Evolutionary conservation across 441 rosid species (phyloP).

Genomic region (Corymbia calophylla): DNA sequence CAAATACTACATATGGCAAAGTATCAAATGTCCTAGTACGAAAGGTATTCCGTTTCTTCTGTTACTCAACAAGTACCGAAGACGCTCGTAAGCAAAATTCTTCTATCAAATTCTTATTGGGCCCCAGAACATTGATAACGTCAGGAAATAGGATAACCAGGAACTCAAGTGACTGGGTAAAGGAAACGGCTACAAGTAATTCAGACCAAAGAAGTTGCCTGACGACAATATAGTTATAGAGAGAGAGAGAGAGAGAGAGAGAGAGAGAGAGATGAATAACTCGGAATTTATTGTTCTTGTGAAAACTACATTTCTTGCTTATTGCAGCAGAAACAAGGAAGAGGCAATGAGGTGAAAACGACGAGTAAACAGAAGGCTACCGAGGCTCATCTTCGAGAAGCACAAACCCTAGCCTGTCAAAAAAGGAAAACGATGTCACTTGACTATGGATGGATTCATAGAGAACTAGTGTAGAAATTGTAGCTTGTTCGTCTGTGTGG

Average conservation of each 20-base stretch:
- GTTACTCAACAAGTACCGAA: neutral
- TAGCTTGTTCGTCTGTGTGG: neutral
- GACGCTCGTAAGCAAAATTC: neutral
- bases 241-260: neutral
- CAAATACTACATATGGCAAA: neutral
- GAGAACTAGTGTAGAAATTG: neutral
- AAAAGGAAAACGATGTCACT: neutral
- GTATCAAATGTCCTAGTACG: neutral
- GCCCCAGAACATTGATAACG: neutral
- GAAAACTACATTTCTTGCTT: neutral
- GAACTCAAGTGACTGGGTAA: neutral
- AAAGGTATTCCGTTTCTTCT: neutral
- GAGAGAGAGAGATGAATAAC: neutral
- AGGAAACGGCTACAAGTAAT: neutral
- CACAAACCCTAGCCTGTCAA: neutral
- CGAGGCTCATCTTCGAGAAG: neutral
- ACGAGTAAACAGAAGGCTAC: neutral
- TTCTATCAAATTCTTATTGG: neutral
- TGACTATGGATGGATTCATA: neutral
- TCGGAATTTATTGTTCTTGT: neutral
- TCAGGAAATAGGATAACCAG: neutral
- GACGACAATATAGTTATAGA: neutral
- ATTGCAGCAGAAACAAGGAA: neutral
- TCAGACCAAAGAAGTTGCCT: neutral
- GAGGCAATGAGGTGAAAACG: neutral